Evolutionary conservation across 352 stramenopile genomes (phyloP).

Genomic region (Phytophthora colocasiae): DNA sequence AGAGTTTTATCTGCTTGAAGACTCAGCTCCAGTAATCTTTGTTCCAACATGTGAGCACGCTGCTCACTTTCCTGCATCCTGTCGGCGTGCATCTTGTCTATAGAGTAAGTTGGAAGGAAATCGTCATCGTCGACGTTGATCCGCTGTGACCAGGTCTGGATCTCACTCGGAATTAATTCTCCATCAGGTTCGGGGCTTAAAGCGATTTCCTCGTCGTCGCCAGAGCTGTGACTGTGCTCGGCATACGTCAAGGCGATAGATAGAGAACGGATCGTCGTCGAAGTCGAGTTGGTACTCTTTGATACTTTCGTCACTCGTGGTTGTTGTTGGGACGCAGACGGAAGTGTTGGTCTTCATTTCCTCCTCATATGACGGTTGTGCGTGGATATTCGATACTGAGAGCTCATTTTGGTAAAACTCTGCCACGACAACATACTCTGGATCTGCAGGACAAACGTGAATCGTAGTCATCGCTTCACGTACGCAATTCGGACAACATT

Average conservation of each 20-base stretch:
- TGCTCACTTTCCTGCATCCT: too few relatives aligned
- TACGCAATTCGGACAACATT: slow-evolving; percentile 50
- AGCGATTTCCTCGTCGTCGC: slow-evolving; percentile 9
- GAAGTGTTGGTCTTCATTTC: slow-evolving; percentile 28
- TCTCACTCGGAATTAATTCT: slow-evolving; percentile 12
- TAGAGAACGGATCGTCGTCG: slow-evolving; percentile 33
- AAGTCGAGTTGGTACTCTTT: slow-evolving; percentile 34
- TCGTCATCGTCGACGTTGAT: slow-evolving; percentile 33
- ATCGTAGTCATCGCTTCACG: slow-evolving; percentile 39
- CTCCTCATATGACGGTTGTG: slow-evolving; percentile 1
- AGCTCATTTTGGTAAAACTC: slow-evolving; percentile 23
- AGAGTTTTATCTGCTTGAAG: slow-evolving; percentile 22
- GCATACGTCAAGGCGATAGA: slow-evolving; percentile 24
- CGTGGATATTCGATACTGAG: background rate
- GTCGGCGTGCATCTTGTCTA: slow-evolving; percentile 6
- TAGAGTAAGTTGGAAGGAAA: slow-evolving; percentile 20
- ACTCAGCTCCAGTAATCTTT: slow-evolving; percentile 21
- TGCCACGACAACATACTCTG: slow-evolving; percentile 35
- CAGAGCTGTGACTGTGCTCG: slow-evolving; percentile 29
- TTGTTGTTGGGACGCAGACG: slow-evolving; percentile 20
- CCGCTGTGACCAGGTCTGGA: slow-evolving; percentile 18
- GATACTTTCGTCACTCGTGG: slow-evolving; percentile 26
- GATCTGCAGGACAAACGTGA: slow-evolving; percentile 24
- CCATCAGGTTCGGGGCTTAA: slow-evolving; percentile 7
- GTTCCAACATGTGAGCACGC: slow-evolving; percentile 4